These are phyloP conservation scores for Carpinus fangiana DNA, from an alignment of 306 rosid genomes.

Conservation along the genomic window DNA sequence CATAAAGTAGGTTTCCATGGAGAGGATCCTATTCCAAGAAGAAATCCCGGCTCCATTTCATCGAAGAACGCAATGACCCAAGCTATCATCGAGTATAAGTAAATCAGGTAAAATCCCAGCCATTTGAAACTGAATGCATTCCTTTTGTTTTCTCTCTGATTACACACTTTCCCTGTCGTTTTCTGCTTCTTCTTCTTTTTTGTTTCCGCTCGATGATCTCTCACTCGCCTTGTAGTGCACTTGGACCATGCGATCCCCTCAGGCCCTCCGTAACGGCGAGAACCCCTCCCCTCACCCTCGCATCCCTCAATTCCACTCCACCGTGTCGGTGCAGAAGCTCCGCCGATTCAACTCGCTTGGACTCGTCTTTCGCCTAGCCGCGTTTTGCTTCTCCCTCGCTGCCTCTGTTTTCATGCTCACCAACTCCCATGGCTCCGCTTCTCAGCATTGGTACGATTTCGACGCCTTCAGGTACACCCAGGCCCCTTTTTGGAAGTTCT, in stretches of 20 bases:
- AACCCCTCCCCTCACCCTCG: slow-evolving; percentile 45
- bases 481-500: neutral
- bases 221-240: neutral
- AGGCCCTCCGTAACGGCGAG: slow-evolving; percentile 56
- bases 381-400: slow-evolving; percentile 80
- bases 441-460: slow-evolving; percentile 80
- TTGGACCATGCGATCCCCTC: slow-evolving; percentile 68
- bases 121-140: too few relatives aligned
- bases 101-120: too few relatives aligned
- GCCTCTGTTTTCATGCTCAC: slow-evolving; percentile 89
- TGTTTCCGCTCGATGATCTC: neutral
- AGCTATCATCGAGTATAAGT: too few relatives aligned
- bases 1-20: too few relatives aligned
- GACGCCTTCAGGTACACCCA: slow-evolving; percentile 82
- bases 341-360: slow-evolving; percentile 81
- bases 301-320: slow-evolving; percentile 67
- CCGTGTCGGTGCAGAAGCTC: slow-evolving; percentile 82
- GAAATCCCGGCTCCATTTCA: too few relatives aligned
- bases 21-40: too few relatives aligned
- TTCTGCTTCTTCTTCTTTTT: neutral
- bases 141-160: slow-evolving; percentile 4
- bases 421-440: slow-evolving; percentile 52
- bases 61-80: too few relatives aligned
- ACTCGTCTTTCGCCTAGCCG: slow-evolving; percentile 69
- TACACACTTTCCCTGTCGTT: slow-evolving; percentile 31